Conservation (phyloP, 2,329 filamentous ascomycete genomes). For the Microdochium trichocladiopsis region DNA sequence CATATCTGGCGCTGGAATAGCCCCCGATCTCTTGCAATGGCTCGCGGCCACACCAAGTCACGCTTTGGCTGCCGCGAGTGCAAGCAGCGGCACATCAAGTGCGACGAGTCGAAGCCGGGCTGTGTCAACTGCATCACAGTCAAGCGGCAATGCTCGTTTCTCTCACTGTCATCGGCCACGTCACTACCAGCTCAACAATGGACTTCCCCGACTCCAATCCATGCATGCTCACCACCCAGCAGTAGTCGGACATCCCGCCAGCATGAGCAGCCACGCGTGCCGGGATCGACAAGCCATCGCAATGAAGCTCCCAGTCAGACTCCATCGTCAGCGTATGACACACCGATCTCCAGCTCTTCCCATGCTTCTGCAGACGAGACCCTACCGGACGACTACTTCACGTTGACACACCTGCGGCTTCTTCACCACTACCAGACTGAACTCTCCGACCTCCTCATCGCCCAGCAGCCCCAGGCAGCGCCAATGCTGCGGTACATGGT, state of each 20-base stretch:
- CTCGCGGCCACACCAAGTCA: constrained; percentile 1
- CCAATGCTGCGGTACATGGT: background rate
- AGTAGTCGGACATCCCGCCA: too few species aligned
- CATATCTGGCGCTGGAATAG: background rate
- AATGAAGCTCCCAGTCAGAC: too few species aligned
- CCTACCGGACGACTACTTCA: background rate
- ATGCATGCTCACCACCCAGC: background rate
- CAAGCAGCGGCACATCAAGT: constrained; percentile 1
- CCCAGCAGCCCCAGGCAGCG: background rate
- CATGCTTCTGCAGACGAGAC: too few species aligned
- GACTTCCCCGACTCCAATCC: background rate
- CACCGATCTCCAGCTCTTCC: too few species aligned
- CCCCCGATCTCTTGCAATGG: background rate
- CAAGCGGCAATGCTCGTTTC: background rate
- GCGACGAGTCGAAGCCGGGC: background rate
- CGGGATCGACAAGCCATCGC: too few species aligned
- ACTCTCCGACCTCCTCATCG: background rate
- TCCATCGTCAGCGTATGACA: too few species aligned
- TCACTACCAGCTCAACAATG: background rate
- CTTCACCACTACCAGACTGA: background rate
- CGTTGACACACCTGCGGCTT: background rate
- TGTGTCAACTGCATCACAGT: background rate
- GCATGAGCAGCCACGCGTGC: too few species aligned
- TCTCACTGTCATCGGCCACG: background rate
- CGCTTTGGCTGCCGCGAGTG: background rate